Evolutionary conservation across 176 grass and related monocot species (phyloP).

Genomic region (Phyllostachys edulis): DNA sequence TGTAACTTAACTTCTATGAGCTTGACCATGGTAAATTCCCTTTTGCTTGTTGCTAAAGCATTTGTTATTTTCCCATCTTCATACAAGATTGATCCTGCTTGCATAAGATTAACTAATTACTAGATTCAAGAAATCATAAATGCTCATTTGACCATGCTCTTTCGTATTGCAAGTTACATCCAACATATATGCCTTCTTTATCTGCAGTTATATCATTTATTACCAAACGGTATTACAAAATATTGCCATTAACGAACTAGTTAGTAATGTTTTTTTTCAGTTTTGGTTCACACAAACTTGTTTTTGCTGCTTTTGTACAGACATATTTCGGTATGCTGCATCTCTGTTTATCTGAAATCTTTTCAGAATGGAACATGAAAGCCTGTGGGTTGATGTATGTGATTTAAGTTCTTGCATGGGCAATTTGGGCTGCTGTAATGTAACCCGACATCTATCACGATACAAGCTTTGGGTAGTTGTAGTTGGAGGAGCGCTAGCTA

Average conservation of each 20-base stretch:
- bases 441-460: constrained; percentile 52
- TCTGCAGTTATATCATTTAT: no score
- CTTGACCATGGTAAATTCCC: constrained; percentile 29
- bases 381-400: constrained; percentile 62
- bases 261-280: background rate
- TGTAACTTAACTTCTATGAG: constrained; percentile 95
- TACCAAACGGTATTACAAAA: no score
- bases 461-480: constrained; percentile 69
- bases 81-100: no score
- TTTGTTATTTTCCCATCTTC: no score
- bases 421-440: constrained; percentile 59
- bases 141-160: constrained; percentile 7
- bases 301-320: background rate
- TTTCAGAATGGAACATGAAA: constrained; percentile 96
- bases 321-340: background rate
- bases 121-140: background rate
- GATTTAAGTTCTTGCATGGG: background rate
- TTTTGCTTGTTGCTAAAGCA: no score
- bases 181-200: background rate
- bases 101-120: background rate
- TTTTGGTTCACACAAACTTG: no score
- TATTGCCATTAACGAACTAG: no score
- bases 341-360: constrained; percentile 5
- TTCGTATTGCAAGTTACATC: background rate
- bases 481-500: constrained; percentile 61